phyloP scores from a whole-genome alignment of 352 stramenopile species.

The Sclerospora graminicola region DNA sequence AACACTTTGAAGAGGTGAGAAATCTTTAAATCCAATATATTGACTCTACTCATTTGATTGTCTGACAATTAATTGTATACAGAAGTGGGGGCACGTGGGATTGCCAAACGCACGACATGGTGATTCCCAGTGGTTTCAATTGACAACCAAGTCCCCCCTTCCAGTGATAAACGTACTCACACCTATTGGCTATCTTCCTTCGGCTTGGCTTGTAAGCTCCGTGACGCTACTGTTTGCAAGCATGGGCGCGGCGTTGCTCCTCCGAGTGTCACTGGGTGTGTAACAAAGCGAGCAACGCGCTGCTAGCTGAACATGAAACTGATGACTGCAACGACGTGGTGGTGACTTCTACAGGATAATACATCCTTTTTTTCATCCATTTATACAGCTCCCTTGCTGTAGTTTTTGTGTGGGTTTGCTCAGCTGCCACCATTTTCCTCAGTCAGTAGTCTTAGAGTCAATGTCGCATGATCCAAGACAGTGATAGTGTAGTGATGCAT shows the following conservation, averaged over 20 bases:
- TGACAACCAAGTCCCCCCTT: constrained; percentile 15
- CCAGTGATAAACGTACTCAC: constrained; percentile 14
- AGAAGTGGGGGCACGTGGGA: constrained; percentile 6
- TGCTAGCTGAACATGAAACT: constrained; percentile 19
- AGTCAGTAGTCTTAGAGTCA: constrained; percentile 44
- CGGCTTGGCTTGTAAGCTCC: constrained; percentile 27
- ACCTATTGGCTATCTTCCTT: constrained; percentile 39
- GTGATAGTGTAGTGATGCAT: constrained; percentile 70
- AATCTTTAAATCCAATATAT: not conserved
- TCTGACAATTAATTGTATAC: too few species aligned
- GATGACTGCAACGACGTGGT: not conserved
- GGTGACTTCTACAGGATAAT: constrained; percentile 1
- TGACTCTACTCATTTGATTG: constrained; percentile 2
- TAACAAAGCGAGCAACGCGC: constrained; percentile 2
- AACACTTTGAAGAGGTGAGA: constrained; percentile 17
- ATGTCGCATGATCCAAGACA: constrained; percentile 64
- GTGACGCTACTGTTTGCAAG: constrained; percentile 33
- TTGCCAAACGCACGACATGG: not conserved
- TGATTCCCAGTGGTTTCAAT: constrained; percentile 15
- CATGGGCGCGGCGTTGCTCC: constrained; percentile 25
- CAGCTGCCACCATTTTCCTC: constrained; percentile 30
- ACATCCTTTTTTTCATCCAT: constrained; percentile 8
- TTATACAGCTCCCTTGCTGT: not conserved
- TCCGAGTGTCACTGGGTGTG: constrained; percentile 18
- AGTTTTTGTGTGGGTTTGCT: not conserved